Evolutionary conservation across 495 filamentous ascomycete species (phyloP).

Genomic region (Patellaria atrata): DNA sequence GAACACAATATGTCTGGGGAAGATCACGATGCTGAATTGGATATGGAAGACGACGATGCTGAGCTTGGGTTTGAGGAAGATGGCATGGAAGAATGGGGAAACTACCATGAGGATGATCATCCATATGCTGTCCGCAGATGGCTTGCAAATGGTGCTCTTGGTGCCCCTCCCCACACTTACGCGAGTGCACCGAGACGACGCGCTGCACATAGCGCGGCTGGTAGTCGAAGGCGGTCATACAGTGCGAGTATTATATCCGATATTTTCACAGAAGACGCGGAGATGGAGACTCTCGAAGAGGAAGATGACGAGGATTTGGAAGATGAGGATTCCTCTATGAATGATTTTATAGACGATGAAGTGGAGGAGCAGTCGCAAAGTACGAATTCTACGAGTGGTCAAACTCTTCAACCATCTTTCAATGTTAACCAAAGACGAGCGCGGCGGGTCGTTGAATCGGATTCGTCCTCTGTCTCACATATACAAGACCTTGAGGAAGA

Average conservation of each 20-base stretch:
- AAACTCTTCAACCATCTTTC: slow-evolving; percentile 7
- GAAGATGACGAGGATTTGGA: slow-evolving; percentile 23
- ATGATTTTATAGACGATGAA: slow-evolving; percentile 24
- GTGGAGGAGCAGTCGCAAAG: slow-evolving; percentile 4
- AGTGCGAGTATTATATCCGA: slow-evolving; percentile 20
- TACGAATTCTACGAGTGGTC: slow-evolving; percentile 11
- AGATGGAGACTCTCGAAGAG: slow-evolving; percentile 24
- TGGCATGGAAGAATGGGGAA: slow-evolving; percentile 10
- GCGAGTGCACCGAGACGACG: slow-evolving; percentile 6
- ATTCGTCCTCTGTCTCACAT: slow-evolving; percentile 12
- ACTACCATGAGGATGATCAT: slow-evolving; percentile 10
- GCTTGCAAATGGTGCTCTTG: slow-evolving; percentile 13
- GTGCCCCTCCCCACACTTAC: slow-evolving; percentile 6
- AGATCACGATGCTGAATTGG: slow-evolving; percentile 23
- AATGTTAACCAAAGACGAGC: slow-evolving; percentile 2
- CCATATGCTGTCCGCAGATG: slow-evolving; percentile 15
- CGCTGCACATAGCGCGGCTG: slow-evolving; percentile 20
- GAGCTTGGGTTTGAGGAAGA: slow-evolving; percentile 19
- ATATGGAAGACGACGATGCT: slow-evolving; percentile 20
- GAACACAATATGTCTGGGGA: slow-evolving; percentile 19
- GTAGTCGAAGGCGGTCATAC: slow-evolving; percentile 18
- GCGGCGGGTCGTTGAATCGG: slow-evolving; percentile 19
- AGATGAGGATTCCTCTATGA: slow-evolving; percentile 23
- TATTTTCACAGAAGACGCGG: slow-evolving; percentile 19
- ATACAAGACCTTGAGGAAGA: slow-evolving; percentile 16